These are phyloP conservation scores for Kwoniella sp. DNA, from an alignment of 768 basidiomycete species.

Conservation along the genomic window DNA sequence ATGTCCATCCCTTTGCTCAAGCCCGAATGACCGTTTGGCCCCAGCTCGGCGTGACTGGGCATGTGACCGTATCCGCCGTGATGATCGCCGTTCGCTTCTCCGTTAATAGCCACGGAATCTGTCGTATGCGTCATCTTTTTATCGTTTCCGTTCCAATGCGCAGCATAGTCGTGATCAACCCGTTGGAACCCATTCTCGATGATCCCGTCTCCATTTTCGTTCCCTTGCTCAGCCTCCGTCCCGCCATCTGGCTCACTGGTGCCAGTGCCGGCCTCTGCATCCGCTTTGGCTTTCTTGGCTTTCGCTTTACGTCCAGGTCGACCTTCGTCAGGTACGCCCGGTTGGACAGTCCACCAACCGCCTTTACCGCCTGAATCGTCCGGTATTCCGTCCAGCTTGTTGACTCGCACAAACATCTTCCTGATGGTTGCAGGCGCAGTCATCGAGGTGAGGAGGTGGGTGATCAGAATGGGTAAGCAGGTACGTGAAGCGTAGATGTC, in stretches of 20 bases:
- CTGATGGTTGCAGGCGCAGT: conserved; percentile 17
- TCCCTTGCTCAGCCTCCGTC: not conserved
- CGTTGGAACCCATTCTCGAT: not conserved
- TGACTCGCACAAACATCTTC: conserved; percentile 52
- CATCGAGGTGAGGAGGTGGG: too few relatives aligned
- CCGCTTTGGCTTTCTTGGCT: conserved; percentile 29
- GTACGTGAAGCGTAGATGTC: too few relatives aligned
- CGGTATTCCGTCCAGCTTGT: conserved; percentile 49
- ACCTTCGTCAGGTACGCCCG: conserved; percentile 50
- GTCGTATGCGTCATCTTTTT: not conserved
- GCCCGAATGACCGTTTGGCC: not conserved
- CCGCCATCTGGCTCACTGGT: not conserved
- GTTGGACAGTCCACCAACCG: conserved; percentile 54
- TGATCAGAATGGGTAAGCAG: too few relatives aligned
- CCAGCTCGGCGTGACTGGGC: not conserved
- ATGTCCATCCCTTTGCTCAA: not conserved
- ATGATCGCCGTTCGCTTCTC: not conserved
- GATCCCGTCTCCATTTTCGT: not conserved
- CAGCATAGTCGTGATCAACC: not conserved
- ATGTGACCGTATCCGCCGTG: not conserved
- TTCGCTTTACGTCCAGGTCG: conserved; percentile 47
- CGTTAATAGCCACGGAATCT: not conserved
- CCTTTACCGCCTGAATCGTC: conserved; percentile 55
- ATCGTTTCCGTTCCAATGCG: not conserved
- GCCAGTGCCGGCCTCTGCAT: conserved; percentile 1